Percentiles rank a stretch among this genome's conserved stretches.
Conservation (phyloP, 23 red algal species). For the Pyropia haitanensis region DNA sequence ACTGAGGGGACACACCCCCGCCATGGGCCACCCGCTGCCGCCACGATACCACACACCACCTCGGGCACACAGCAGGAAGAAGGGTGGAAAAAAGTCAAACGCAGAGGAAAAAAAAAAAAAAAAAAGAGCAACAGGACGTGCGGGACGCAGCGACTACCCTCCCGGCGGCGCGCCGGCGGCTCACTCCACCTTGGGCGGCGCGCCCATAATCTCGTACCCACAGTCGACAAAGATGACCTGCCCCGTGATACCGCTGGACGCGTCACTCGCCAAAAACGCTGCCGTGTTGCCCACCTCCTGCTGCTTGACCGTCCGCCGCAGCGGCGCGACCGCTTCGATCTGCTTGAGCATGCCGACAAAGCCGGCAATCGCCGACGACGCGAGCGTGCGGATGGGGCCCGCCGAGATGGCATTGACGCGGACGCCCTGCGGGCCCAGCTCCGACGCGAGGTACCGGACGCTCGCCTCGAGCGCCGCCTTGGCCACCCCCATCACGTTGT, state of each 20-base stretch:
- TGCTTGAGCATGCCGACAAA: slow-evolving; percentile 85
- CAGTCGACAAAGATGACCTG: slow-evolving; percentile 94
- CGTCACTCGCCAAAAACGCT: slow-evolving; percentile 67
- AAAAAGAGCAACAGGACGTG: too few relatives aligned
- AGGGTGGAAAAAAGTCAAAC: too few relatives aligned
- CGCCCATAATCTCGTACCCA: slow-evolving; percentile 85
- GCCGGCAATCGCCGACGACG: slow-evolving; percentile 87
- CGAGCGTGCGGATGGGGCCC: slow-evolving; percentile 87
- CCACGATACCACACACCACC: too few relatives aligned
- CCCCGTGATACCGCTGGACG: slow-evolving; percentile 91
- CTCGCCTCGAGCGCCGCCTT: slow-evolving; percentile 88
- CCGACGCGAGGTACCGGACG: slow-evolving; percentile 79
- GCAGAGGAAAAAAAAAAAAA: too few relatives aligned
- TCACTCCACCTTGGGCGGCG: slow-evolving; percentile 33
- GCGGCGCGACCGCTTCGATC: slow-evolving; percentile 74
- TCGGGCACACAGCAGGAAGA: too few relatives aligned
- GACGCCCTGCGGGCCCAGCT: slow-evolving; percentile 80
- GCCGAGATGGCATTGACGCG: slow-evolving; percentile 89
- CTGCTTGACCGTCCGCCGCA: slow-evolving; percentile 74
- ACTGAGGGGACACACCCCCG: too few relatives aligned
- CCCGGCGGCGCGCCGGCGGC: too few relatives aligned
- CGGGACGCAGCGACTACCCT: too few relatives aligned
- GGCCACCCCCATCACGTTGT: slow-evolving; percentile 98
- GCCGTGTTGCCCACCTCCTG: slow-evolving; percentile 87
- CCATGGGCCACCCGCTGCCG: too few relatives aligned